Evolutionary conservation across 495 filamentous ascomycete species (phyloP), one percentile per base, ranked within the genome.

Genomic region (Hamigera avellanea): DNA sequence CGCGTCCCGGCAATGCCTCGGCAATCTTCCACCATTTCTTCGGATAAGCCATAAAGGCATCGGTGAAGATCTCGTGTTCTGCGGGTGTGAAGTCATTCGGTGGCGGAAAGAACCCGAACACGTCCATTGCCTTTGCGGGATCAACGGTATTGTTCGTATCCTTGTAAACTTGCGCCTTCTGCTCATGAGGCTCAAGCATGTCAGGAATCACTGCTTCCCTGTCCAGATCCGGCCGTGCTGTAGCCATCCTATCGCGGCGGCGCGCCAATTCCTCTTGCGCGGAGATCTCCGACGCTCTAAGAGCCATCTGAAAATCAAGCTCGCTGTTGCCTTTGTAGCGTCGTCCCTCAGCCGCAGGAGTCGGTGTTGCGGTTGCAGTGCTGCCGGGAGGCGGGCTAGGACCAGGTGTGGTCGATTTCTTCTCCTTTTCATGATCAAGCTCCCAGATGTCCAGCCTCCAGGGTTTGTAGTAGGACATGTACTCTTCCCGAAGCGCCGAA

Each of bases 11-110:
- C 9, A 95, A 53, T 15, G 70, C 67, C 16, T 81, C 76, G 2
- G 89, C 83, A 37, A 98, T 87, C 50, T 81, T 82, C 32, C 85
- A 82, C 81, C 86, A 98, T 53, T 85, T 82, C 70, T 98, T 98
- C 0, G 89, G 88, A 39, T 70, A 67, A 26, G 81, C 75, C 42
- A 86, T 73, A 48, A 88, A 95, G 2, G 75, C 70, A 44, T 82
- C 76, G 14, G 86, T 78, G 48, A 96, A 93, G 13, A 67, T 68
- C 30, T 76, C 69, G 26, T 80, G 76, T 52, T 98, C 93, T 33
- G 83, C 75, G 14, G 74, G 62, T 2, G 77, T 83, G 61, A 95
- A 96, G 43, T 91, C 83, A 51, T 94, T 82, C 23, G 78, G 69
- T 1, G 78, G 79, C 6, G 84, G 85, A 8, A 79, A 53, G 34